phyloP scores from a whole-genome alignment of 2,329 filamentous ascomycete species.

The Cladophialophora yegresii region DNA sequence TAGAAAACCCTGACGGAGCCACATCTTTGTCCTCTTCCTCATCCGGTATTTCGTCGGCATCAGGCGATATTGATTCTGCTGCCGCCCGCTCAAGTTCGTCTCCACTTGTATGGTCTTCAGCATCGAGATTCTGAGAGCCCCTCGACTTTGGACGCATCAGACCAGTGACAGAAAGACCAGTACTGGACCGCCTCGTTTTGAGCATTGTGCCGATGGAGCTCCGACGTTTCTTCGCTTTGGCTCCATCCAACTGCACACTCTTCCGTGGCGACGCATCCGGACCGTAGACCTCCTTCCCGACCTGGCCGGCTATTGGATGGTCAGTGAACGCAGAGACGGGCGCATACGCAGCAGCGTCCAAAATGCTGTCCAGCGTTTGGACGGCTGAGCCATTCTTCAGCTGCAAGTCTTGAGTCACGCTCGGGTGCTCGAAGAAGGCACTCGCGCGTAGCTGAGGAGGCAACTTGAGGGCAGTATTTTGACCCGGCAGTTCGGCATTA shows the following conservation, averaged over 20 bases:
- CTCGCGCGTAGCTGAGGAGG: constrained; percentile 88
- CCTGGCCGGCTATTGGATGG: constrained; percentile 75
- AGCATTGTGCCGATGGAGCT: constrained; percentile 40
- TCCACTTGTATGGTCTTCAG: constrained; percentile 28
- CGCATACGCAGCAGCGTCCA: constrained; percentile 83
- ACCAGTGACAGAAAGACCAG: constrained; percentile 32
- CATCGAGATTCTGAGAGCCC: constrained; percentile 27
- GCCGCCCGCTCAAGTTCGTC: constrained; percentile 33
- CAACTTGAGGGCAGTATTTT: constrained; percentile 49
- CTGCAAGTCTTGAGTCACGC: constrained; percentile 57
- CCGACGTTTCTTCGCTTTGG: constrained; percentile 39
- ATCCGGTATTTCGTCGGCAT: constrained; percentile 37
- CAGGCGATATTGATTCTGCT: constrained; percentile 33
- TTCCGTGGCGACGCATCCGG: constrained; percentile 38
- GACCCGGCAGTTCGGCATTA: constrained; percentile 28
- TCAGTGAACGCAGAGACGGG: constrained; percentile 91
- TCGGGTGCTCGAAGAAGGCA: constrained; percentile 78
- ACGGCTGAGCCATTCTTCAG: constrained; percentile 77
- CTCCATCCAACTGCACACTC: constrained; percentile 33
- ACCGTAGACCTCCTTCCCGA: constrained; percentile 75
- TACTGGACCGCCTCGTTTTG: constrained; percentile 32
- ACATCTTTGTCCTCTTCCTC: constrained; percentile 51
- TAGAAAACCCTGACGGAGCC: constrained; percentile 58
- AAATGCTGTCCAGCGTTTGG: constrained; percentile 83
- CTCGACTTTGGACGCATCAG: constrained; percentile 29